These are phyloP conservation scores for Lunularia cruciata DNA, from an alignment of 225 moss, liverwort and hornwort species.

Conservation along the genomic window DNA sequence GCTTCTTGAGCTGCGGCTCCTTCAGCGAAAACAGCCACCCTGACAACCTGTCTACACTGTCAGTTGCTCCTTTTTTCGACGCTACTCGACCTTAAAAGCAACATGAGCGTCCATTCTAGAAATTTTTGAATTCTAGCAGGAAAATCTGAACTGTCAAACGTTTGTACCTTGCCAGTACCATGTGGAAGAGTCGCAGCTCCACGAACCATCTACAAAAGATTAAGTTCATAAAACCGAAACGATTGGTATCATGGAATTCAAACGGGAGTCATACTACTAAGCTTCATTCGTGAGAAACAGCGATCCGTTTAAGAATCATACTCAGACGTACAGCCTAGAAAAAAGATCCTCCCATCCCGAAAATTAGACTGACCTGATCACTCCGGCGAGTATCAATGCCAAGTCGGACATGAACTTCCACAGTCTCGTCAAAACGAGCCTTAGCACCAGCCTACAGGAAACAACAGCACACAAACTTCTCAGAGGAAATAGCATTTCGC, in stretches of 20 bases:
- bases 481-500: too few species aligned
- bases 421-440: constrained; percentile 75
- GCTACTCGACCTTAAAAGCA: neutral
- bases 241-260: too few species aligned
- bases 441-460: constrained; percentile 50
- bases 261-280: too few species aligned
- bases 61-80: constrained; percentile 25
- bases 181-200: constrained; percentile 98
- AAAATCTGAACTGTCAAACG: neutral
- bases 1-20: constrained; percentile 96
- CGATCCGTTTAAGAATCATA: too few species aligned
- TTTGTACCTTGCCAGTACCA: constrained; percentile 86
- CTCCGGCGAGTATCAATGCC: constrained; percentile 96
- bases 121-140: neutral
- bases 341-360: neutral
- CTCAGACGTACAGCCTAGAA: neutral
- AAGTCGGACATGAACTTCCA: constrained; percentile 92
- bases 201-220: constrained; percentile 72
- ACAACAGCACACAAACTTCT: neutral
- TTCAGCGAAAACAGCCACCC: constrained; percentile 99
- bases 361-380: constrained; percentile 59
- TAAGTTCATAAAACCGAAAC: neutral
- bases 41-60: constrained; percentile 70
- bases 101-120: neutral
- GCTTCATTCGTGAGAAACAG: too few species aligned